phyloP scores from a whole-genome alignment of 2,329 filamentous ascomycete species.

The Aureobasidium sp. region DNA sequence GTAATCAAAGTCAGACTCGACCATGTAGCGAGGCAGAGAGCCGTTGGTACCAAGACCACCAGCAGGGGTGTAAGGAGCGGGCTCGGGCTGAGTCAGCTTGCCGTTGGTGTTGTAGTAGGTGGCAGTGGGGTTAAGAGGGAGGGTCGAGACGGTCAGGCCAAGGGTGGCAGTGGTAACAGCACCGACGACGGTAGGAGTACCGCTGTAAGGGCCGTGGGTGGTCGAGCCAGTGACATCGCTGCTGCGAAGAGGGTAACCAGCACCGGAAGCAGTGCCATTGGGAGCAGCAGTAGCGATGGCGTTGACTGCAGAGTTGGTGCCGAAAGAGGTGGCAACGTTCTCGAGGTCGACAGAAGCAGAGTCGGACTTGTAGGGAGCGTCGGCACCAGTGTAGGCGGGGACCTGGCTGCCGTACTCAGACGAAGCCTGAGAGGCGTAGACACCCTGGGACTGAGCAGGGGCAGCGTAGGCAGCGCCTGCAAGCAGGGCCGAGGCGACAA shows the following conservation, averaged over 20 bases:
- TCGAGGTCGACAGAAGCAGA: conserved; percentile 28
- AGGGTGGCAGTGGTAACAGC: conserved; percentile 55
- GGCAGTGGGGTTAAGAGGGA: conserved; percentile 54
- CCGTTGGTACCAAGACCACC: conserved; percentile 72
- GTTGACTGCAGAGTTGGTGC: conserved; percentile 37
- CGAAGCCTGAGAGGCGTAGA: conserved; percentile 10
- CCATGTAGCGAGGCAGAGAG: conserved; percentile 66
- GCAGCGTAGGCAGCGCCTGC: conserved; percentile 28
- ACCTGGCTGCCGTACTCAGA: conserved; percentile 19
- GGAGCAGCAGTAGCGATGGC: conserved; percentile 30
- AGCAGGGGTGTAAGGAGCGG: conserved; percentile 63
- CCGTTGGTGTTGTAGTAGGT: conserved; percentile 68
- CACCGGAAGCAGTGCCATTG: conserved; percentile 25
- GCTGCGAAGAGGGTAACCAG: conserved; percentile 40
- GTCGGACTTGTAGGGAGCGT: conserved; percentile 36
- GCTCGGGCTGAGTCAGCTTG: conserved; percentile 57
- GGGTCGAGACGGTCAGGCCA: conserved; percentile 50
- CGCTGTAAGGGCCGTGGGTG: conserved; percentile 62
- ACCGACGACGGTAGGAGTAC: conserved; percentile 61
- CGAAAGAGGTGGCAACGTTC: conserved; percentile 36
- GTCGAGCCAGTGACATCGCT: conserved; percentile 51
- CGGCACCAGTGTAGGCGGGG: conserved; percentile 39
- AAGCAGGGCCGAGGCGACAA: conserved; percentile 19
- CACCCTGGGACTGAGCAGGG: conserved; percentile 25
- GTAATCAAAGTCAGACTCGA: conserved; percentile 77